These are phyloP conservation scores for Sporothrix schenckii DNA, from an alignment of 2,329 filamentous ascomycete species.

Conservation along the genomic window DNA sequence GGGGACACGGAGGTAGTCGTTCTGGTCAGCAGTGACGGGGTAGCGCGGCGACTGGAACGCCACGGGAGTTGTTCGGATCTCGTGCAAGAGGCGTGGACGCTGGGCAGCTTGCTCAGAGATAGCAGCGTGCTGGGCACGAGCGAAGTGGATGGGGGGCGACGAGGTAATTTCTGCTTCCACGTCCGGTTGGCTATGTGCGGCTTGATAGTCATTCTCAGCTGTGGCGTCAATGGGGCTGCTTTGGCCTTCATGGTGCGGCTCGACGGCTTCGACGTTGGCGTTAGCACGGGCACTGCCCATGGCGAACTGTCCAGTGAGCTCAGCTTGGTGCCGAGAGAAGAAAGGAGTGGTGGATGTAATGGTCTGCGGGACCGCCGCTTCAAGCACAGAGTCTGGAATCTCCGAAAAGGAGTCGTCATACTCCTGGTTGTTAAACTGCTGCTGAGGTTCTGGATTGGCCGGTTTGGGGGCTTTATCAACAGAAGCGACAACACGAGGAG, in stretches of 20 bases:
- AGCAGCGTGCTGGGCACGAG: neutral
- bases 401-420: slow-evolving; percentile 63
- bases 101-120: neutral
- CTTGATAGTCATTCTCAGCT: slow-evolving; percentile 26
- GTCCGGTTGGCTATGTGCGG: slow-evolving; percentile 18
- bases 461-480: neutral
- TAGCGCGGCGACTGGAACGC: slow-evolving; percentile 31
- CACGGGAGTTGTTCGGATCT: slow-evolving; percentile 21
- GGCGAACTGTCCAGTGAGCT: slow-evolving; percentile 31
- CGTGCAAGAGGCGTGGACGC: neutral
- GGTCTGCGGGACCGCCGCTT: slow-evolving; percentile 51
- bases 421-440: slow-evolving; percentile 23
- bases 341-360: slow-evolving; percentile 33
- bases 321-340: slow-evolving; percentile 33
- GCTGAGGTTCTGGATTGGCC: slow-evolving; percentile 35
- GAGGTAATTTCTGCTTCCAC: slow-evolving; percentile 24
- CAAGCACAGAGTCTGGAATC: slow-evolving; percentile 56
- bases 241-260: neutral
- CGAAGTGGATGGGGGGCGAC: slow-evolving; percentile 28
- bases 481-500: neutral
- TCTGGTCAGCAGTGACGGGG: slow-evolving; percentile 23
- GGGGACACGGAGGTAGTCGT: slow-evolving; percentile 38
- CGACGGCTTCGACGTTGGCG: too few relatives aligned
- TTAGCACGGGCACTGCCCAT: neutral
- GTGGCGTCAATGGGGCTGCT: neutral